phyloP scores from a whole-genome alignment of 2,329 filamentous ascomycete species.

The Hypoxylon rubiginosum region DNA sequence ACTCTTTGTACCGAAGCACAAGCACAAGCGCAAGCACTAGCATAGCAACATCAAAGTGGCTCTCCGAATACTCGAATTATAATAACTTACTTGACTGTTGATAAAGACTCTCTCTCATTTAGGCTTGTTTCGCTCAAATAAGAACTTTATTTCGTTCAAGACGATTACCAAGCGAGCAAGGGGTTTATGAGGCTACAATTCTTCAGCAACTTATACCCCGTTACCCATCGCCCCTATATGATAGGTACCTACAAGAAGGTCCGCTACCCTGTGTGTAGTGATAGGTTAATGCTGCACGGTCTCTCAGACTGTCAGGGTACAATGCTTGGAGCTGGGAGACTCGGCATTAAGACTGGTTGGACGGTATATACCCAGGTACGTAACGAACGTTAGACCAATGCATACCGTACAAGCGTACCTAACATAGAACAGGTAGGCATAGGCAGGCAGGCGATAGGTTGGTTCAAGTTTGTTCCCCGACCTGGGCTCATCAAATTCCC shows the following conservation, averaged over 20 bases:
- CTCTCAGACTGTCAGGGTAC: not conserved
- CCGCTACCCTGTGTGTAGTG: slow-evolving; percentile 14
- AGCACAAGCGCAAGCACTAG: not conserved
- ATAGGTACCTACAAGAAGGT: not conserved
- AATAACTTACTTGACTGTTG: not conserved
- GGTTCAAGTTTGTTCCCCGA: slow-evolving; percentile 12
- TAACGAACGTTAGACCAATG: not conserved
- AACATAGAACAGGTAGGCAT: not conserved
- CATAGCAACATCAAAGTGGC: not conserved
- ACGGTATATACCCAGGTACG: not conserved
- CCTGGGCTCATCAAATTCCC: slow-evolving; percentile 28
- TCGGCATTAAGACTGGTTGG: slow-evolving; percentile 11
- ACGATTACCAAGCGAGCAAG: slow-evolving; percentile 14
- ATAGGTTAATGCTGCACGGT: not conserved
- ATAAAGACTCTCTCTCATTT: not conserved
- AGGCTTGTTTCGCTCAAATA: slow-evolving; percentile 27
- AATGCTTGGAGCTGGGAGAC: not conserved
- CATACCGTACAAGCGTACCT: not conserved
- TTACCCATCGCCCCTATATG: not conserved
- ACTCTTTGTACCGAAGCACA: not conserved
- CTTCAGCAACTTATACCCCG: slow-evolving; percentile 21
- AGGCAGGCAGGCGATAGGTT: not conserved
- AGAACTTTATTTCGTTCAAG: slow-evolving; percentile 37
- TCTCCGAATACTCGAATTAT: not conserved
- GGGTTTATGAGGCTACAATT: slow-evolving; percentile 29